Conservation (phyloP, 78 protist genomes). For the Dictyostelium purpureum region DNA sequence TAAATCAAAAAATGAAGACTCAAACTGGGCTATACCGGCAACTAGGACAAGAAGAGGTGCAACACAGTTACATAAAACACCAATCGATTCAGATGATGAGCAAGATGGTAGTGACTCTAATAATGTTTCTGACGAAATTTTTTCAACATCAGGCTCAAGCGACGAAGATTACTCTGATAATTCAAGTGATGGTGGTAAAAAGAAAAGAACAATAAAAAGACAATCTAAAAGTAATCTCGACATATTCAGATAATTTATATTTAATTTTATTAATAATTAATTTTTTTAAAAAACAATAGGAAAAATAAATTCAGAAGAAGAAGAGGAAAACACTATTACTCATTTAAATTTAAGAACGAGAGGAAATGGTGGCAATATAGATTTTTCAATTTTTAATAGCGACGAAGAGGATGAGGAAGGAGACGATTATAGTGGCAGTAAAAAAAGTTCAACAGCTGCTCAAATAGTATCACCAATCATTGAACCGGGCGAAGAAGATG, state of each 20-base stretch:
- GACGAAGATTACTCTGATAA: slow-evolving; percentile 34
- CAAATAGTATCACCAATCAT: background rate
- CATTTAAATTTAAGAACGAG: slow-evolving; percentile 50
- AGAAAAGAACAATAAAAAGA: background rate
- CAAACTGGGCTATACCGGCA: slow-evolving; percentile 5
- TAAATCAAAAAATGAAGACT: too few relatives aligned
- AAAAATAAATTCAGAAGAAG: background rate
- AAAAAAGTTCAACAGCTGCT: background rate
- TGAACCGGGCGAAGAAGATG: slow-evolving; percentile 37
- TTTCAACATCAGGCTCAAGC: background rate
- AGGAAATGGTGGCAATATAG: slow-evolving; percentile 26
- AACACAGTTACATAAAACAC: background rate
- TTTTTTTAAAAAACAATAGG: background rate
- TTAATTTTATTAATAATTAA: background rate
- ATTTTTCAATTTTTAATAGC: slow-evolving; percentile 20
- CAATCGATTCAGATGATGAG: background rate
- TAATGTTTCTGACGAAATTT: background rate
- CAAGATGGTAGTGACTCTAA: background rate
- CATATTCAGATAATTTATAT: background rate
- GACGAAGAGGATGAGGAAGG: slow-evolving; percentile 57
- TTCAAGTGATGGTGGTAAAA: background rate
- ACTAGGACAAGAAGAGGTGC: background rate
- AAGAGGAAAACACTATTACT: slow-evolving; percentile 40
- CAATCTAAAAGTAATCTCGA: background rate
- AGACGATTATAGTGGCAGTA: background rate